Conservation (phyloP, 768 basidiomycete genomes). For the Melanogaster broomeanus region DNA sequence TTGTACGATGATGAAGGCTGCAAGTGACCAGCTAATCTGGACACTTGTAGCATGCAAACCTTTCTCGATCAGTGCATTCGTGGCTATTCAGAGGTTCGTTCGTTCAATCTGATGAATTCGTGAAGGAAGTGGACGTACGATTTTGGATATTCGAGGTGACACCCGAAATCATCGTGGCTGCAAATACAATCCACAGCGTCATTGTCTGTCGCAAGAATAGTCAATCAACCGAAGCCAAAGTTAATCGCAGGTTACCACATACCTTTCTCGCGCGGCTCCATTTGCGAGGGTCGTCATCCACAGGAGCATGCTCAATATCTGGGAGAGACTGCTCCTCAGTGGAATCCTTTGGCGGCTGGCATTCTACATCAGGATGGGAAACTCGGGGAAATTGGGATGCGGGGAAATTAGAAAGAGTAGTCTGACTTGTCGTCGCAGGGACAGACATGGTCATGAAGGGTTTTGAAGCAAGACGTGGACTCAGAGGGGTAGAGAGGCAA, state of each 20-base stretch:
- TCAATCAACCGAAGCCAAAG: not conserved
- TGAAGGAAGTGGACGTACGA: conserved; percentile 17
- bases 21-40: conserved; percentile 68
- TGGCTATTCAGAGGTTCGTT: conserved; percentile 42
- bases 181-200: conserved; percentile 29
- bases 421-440: conserved; percentile 2
- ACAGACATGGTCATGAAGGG: conserved; percentile 12
- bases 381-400: not conserved
- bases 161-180: conserved; percentile 23
- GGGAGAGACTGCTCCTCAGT: conserved; percentile 4
- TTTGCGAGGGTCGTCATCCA: conserved; percentile 60
- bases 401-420: not conserved
- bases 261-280: conserved; percentile 64
- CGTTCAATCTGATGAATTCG: not conserved
- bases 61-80: conserved; percentile 57
- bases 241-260: conserved; percentile 4
- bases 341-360: not conserved
- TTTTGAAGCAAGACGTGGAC: conserved; percentile 3
- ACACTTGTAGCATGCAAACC: conserved; percentile 60
- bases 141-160: conserved; percentile 31
- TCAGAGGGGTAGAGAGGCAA: conserved; percentile 2
- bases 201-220: conserved; percentile 14
- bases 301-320: conserved; percentile 41
- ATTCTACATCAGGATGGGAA: conserved; percentile 2
- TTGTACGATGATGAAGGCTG: conserved; percentile 74